These are phyloP conservation scores for Cryptococcus depauperatus DNA, from an alignment of 1,284 basidiomycete species.

Conservation along the genomic window DNA sequence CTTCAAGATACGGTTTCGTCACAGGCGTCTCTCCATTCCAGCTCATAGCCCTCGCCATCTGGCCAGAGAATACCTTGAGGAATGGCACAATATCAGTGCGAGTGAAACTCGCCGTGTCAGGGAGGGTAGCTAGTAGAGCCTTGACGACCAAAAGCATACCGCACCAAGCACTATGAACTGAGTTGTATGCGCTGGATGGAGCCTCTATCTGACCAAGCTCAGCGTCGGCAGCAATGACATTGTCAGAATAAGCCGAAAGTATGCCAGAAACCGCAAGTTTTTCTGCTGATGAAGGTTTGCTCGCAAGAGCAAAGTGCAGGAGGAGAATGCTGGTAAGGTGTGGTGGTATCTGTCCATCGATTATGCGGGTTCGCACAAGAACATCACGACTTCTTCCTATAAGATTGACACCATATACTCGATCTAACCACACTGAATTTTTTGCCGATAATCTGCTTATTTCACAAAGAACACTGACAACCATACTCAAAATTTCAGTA, in stretches of 20 bases:
- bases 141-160: slow-evolving; percentile 74
- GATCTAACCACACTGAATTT: slow-evolving; percentile 57
- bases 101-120: slow-evolving; percentile 61
- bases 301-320: slow-evolving; percentile 79
- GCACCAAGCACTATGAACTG: slow-evolving; percentile 65
- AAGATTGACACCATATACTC: slow-evolving; percentile 72
- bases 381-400: slow-evolving; percentile 69
- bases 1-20: slow-evolving; percentile 63
- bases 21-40: slow-evolving; percentile 72
- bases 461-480: slow-evolving; percentile 34
- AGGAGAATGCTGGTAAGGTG: slow-evolving; percentile 70
- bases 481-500: slow-evolving; percentile 27
- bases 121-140: slow-evolving; percentile 53
- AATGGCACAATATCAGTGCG: slow-evolving; percentile 77
- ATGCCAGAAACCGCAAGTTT: slow-evolving; percentile 75
- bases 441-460: slow-evolving; percentile 17
- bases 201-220: slow-evolving; percentile 67
- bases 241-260: slow-evolving; percentile 72
- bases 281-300: slow-evolving; percentile 67
- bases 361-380: slow-evolving; percentile 51
- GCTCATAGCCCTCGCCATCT: slow-evolving; percentile 64
- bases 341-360: slow-evolving; percentile 38
- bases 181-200: slow-evolving; percentile 51
- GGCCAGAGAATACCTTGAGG: slow-evolving; percentile 72
- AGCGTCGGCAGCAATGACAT: slow-evolving; percentile 64